These are phyloP conservation scores for Niveomyces coronatus DNA, from an alignment of 2,329 filamentous ascomycete species.

Conservation along the genomic window DNA sequence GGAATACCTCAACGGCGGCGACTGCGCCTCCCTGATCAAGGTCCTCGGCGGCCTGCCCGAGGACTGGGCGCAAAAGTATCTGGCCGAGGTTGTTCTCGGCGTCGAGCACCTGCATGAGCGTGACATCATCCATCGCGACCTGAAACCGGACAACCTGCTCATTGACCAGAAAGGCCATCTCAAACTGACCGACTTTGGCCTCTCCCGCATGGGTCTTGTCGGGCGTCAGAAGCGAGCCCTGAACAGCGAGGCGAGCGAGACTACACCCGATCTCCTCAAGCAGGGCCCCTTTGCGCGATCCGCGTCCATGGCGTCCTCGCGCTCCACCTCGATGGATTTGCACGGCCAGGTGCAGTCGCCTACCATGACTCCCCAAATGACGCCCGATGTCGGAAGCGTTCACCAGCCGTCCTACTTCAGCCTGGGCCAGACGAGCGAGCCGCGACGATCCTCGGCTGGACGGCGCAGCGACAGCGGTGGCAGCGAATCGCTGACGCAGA, in stretches of 20 bases:
- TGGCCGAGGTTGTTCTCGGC: constrained; percentile 92
- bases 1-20: constrained; percentile 97
- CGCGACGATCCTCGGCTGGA: constrained; percentile 57
- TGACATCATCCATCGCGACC: constrained; percentile 90
- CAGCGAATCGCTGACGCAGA: constrained; percentile 72
- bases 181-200: constrained; percentile 93
- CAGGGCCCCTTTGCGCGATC: constrained; percentile 83
- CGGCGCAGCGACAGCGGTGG: constrained; percentile 87
- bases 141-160: constrained; percentile 94
- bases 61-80: constrained; percentile 96
- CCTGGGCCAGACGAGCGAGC: constrained; percentile 51
- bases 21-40: constrained; percentile 94
- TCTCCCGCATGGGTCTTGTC: constrained; percentile 94
- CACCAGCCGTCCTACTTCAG: constrained; percentile 90
- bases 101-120: constrained; percentile 91
- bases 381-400: constrained; percentile 55
- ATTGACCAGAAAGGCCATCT: constrained; percentile 96
- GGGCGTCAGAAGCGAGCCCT: constrained; percentile 92
- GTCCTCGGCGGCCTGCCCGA: constrained; percentile 84
- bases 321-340: constrained; percentile 88
- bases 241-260: constrained; percentile 64
- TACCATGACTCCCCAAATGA: constrained; percentile 75
- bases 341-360: constrained; percentile 66
- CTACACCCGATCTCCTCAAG: constrained; percentile 86
- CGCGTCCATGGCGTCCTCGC: constrained; percentile 76